phyloP scores from a whole-genome alignment of 2,329 filamentous ascomycete species.

The Pseudogymnoascus sp. region DNA sequence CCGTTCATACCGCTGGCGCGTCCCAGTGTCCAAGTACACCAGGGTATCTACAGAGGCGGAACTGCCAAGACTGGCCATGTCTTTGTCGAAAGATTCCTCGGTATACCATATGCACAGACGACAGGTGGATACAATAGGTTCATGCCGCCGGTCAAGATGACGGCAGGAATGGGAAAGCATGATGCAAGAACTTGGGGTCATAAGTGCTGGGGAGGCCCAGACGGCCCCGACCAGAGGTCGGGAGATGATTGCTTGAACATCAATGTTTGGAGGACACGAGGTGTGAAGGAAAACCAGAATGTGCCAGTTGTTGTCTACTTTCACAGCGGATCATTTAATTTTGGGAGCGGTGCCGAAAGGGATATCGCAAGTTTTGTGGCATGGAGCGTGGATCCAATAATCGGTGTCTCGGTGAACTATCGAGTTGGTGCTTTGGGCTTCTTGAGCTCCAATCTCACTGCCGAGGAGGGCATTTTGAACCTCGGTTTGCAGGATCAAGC shows the following conservation, averaged over 20 bases:
- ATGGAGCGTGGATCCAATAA: slow-evolving; percentile 42
- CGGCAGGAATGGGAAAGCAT: slow-evolving; percentile 10
- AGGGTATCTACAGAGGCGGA: slow-evolving; percentile 3
- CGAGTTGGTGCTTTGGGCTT: slow-evolving; percentile 62
- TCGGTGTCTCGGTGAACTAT: slow-evolving; percentile 53
- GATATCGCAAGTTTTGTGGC: slow-evolving; percentile 54
- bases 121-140: slow-evolving; percentile 40
- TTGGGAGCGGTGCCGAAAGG: slow-evolving; percentile 43
- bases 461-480: slow-evolving; percentile 52
- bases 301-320: slow-evolving; percentile 52
- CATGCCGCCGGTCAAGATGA: slow-evolving; percentile 36
- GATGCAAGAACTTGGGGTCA: not conserved
- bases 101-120: slow-evolving; percentile 41
- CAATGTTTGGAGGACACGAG: slow-evolving; percentile 39
- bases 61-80: slow-evolving; percentile 17
- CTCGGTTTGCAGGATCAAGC: slow-evolving; percentile 58
- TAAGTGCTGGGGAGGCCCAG: not conserved
- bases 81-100: slow-evolving; percentile 36
- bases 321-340: slow-evolving; percentile 58
- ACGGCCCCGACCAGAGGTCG: slow-evolving; percentile 13
- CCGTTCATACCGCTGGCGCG: slow-evolving; percentile 1
- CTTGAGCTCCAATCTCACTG: slow-evolving; percentile 46
- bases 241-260: slow-evolving; percentile 47
- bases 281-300: slow-evolving; percentile 20
- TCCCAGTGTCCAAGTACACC: not conserved